phyloP scores from a whole-genome alignment of 805 yeast genomes.

The Blastobotrys muscicola region DNA sequence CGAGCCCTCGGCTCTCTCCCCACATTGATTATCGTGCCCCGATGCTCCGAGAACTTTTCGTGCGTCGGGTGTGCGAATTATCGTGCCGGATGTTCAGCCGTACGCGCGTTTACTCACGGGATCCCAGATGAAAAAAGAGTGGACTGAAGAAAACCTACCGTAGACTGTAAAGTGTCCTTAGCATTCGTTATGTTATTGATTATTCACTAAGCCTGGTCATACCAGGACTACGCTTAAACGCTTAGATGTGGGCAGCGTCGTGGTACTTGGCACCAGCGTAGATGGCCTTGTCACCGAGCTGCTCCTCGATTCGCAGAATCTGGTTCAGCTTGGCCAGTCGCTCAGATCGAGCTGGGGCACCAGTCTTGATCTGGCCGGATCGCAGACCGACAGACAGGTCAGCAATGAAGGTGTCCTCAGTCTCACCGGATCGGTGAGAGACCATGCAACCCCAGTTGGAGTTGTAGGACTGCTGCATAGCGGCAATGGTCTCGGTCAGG shows the following conservation, averaged over 20 bases:
- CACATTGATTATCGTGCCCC: no score
- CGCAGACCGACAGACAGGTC: slow-evolving; percentile 97
- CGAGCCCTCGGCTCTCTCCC: no score
- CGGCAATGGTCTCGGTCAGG: slow-evolving; percentile 89
- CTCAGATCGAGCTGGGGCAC: slow-evolving; percentile 99
- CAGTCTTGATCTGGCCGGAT: slow-evolving; percentile 98
- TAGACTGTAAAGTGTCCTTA: background rate
- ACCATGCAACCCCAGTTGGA: slow-evolving; percentile 99
- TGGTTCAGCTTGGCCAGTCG: slow-evolving; percentile 99
- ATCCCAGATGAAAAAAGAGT: background rate
- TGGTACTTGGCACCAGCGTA: slow-evolving; percentile 93
- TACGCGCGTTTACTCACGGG: no score
- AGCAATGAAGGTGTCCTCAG: slow-evolving; percentile 97
- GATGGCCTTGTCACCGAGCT: slow-evolving; percentile 93
- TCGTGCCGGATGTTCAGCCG: no score
- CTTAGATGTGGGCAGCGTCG: slow-evolving; percentile 31
- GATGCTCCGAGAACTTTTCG: no score
- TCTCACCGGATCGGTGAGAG: slow-evolving; percentile 99
- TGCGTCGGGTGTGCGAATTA: no score
- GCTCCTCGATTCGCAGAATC: slow-evolving; percentile 97
- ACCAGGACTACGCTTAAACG: background rate
- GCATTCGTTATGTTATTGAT: no score
- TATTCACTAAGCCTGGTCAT: background rate
- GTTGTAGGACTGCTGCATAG: slow-evolving; percentile 88
- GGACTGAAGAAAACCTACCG: background rate